Percentiles rank a stretch among this genome's conserved stretches.
These are phyloP conservation scores for Canna indica DNA, from an alignment of 176 grass and related monocot species.

Conservation along the genomic window DNA sequence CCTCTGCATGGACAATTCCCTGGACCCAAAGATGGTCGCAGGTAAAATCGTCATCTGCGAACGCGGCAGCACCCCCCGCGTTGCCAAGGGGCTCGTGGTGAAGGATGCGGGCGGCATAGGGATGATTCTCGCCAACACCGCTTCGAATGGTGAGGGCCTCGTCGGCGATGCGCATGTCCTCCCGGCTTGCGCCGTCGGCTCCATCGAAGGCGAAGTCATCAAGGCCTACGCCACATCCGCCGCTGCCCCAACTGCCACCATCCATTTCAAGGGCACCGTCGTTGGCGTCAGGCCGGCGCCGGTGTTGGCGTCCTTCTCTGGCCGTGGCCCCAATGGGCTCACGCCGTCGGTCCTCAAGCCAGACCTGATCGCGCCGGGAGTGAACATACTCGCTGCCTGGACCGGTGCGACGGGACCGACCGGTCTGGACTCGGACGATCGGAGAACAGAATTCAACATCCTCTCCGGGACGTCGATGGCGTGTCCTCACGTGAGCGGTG, in stretches of 20 bases:
- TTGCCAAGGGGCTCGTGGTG: slow-evolving; percentile 87
- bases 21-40: slow-evolving; percentile 58
- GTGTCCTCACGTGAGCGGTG: slow-evolving; percentile 85
- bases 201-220: slow-evolving; percentile 58
- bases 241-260: slow-evolving; percentile 42
- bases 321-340: slow-evolving; percentile 73
- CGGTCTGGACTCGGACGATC: slow-evolving; percentile 41
- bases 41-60: slow-evolving; percentile 92
- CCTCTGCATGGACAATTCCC: slow-evolving; percentile 92
- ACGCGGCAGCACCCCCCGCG: slow-evolving; percentile 90
- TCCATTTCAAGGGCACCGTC: slow-evolving; percentile 63
- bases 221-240: slow-evolving; percentile 44
- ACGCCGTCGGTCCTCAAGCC: slow-evolving; percentile 85
- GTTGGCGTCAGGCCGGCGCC: slow-evolving; percentile 84
- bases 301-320: slow-evolving; percentile 84
- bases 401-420: slow-evolving; percentile 65
- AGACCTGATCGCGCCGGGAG: slow-evolving; percentile 75
- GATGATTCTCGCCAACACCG: slow-evolving; percentile 75
- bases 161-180: slow-evolving; percentile 88
- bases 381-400: slow-evolving; percentile 96
- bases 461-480: slow-evolving; percentile 95
- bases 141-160: slow-evolving; percentile 73
- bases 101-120: slow-evolving; percentile 66
- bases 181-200: slow-evolving; percentile 66
- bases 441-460: slow-evolving; percentile 90